Conservation (phyloP, 2,329 filamentous ascomycete genomes). For the Colletotrichum cuscutae region DNA sequence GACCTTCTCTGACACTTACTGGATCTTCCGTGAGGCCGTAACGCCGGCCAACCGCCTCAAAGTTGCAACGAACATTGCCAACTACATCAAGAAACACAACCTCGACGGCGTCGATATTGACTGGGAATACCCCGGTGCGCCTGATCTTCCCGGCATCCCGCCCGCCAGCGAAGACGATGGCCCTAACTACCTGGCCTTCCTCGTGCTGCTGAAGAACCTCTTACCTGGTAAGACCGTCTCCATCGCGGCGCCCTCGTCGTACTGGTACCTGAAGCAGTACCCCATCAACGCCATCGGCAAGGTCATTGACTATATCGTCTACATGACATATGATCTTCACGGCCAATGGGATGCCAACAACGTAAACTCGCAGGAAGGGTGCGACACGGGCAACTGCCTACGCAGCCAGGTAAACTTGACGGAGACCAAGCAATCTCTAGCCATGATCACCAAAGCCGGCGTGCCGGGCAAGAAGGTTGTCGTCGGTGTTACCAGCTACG, state of each 20-base stretch:
- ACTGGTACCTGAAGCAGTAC: constrained; percentile 48
- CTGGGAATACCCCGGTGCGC: constrained; percentile 29
- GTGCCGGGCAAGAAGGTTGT: neutral
- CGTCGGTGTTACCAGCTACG: neutral
- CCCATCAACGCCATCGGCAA: constrained; percentile 39
- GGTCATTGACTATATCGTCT: constrained; percentile 45
- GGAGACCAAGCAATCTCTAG: constrained; percentile 33
- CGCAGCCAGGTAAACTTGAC: constrained; percentile 48
- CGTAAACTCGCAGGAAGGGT: constrained; percentile 38
- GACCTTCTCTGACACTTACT: constrained; percentile 48
- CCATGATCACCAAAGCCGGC: neutral
- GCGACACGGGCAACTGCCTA: constrained; percentile 46
- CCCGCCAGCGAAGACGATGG: constrained; percentile 40
- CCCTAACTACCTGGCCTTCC: constrained; percentile 44
- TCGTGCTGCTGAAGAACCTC: constrained; percentile 37
- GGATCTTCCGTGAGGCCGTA: constrained; percentile 50
- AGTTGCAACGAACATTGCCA: constrained; percentile 40
- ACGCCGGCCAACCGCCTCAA: constrained; percentile 44
- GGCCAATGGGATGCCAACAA: constrained; percentile 46
- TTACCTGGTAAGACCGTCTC: constrained; percentile 21
- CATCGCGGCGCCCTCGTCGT: constrained; percentile 43
- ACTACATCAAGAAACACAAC: constrained; percentile 17
- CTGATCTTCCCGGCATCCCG: constrained; percentile 39
- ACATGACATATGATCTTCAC: constrained; percentile 51
- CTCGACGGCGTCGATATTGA: constrained; percentile 36